Conservation (phyloP, 2,329 filamentous ascomycete species). For the Delphinella strobiligena region DNA sequence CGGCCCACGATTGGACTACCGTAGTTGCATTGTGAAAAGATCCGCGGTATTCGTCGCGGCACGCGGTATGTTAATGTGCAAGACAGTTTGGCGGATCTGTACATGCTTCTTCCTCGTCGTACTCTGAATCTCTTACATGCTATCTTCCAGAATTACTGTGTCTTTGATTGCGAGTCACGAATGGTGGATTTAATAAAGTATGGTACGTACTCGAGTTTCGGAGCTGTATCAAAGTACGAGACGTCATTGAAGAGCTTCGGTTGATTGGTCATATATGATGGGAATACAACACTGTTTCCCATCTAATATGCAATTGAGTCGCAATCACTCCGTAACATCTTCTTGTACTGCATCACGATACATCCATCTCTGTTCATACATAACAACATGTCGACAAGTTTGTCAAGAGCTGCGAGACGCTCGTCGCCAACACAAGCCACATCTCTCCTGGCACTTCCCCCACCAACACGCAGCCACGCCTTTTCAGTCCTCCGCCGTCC, state of each 20-base stretch:
- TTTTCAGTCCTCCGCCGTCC: conserved; percentile 84
- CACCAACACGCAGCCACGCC: conserved; percentile 25
- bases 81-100: conserved; percentile 30
- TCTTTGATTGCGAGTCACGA: no score
- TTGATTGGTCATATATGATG: not conserved
- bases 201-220: no score
- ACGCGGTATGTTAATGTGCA: conserved; percentile 30
- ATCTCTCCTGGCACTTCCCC: conserved; percentile 18
- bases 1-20: conserved; percentile 32
- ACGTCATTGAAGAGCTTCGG: not conserved
- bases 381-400: not conserved
- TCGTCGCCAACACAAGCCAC: not conserved
- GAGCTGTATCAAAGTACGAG: no score
- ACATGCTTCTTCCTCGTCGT: no score
- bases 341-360: not conserved
- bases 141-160: no score
- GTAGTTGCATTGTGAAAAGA: conserved; percentile 24
- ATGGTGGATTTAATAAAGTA: no score
- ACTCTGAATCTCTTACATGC: no score
- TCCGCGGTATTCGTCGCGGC: conserved; percentile 33
- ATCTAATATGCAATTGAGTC: not conserved
- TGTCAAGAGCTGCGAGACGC: not conserved
- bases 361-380: not conserved
- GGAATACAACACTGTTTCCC: not conserved
- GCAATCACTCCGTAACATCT: not conserved